phyloP scores from a whole-genome alignment of 805 yeast genomes.

The Pachysolen tannophilus region DNA sequence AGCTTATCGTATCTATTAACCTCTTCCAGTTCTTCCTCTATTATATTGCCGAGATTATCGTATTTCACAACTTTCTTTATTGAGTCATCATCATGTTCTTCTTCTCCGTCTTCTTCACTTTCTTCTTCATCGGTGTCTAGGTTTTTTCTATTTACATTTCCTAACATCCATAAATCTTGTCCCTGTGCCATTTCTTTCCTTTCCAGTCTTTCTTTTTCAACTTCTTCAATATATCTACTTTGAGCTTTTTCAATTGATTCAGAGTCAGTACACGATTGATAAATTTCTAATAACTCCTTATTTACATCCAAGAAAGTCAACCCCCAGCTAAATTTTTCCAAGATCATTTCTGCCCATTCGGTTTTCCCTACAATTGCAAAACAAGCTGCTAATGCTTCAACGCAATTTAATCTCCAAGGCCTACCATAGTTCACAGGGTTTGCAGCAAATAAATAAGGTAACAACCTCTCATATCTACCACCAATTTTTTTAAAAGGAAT shows the following conservation, averaged over 20 bases:
- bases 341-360: conserved; percentile 79
- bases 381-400: conserved; percentile 95
- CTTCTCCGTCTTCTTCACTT: conserved; percentile 19
- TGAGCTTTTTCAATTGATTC: conserved; percentile 69
- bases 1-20: conserved; percentile 12
- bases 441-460: conserved; percentile 93
- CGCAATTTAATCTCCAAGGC: conserved; percentile 95
- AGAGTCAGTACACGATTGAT: conserved; percentile 74
- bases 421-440: conserved; percentile 95
- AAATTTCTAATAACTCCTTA: conserved; percentile 64
- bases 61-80: conserved; percentile 26
- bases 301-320: conserved; percentile 78
- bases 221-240: conserved; percentile 58
- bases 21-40: conserved; percentile 13
- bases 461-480: conserved; percentile 75
- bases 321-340: conserved; percentile 90
- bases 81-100: conserved; percentile 7
- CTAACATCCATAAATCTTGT: conserved; percentile 70
- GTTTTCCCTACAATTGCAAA: conserved; percentile 86
- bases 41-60: conserved; percentile 22
- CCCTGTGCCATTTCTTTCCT: conserved; percentile 45
- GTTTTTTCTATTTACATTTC: conserved; percentile 55
- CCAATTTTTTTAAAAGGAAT: conserved; percentile 93
- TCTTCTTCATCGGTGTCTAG: conserved; percentile 16
- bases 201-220: conserved; percentile 59